Evolutionary conservation across 495 filamentous ascomycete species (phyloP).

Genomic region (Platismatia glauca): DNA sequence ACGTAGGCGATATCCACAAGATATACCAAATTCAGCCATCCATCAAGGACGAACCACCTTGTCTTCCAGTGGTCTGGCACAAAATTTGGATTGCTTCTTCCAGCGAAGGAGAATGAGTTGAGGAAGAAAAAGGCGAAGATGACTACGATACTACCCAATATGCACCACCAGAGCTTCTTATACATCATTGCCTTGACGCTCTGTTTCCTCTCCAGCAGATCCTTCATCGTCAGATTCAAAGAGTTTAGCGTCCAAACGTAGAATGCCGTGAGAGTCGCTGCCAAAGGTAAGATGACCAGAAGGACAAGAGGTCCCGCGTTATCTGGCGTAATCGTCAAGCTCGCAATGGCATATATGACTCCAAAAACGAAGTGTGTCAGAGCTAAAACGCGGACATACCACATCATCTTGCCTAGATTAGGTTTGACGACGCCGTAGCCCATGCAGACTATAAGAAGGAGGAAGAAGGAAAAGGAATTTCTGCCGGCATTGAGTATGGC

Average conservation of each 20-base stretch:
- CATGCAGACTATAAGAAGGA: conserved; percentile 98
- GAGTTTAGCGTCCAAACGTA: conserved; percentile 99
- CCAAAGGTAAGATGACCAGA: conserved; percentile 86
- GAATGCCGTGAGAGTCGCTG: conserved; percentile 88
- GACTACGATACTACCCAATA: conserved; percentile 81
- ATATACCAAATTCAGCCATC: conserved; percentile 96
- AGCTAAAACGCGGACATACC: conserved; percentile 84
- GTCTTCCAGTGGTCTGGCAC: conserved; percentile 94
- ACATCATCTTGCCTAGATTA: conserved; percentile 86
- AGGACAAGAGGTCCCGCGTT: conserved; percentile 76
- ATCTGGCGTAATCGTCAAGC: conserved; percentile 73
- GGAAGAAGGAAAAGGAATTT: conserved; percentile 98
- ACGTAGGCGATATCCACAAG: conserved; percentile 83
- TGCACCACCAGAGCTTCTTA: conserved; percentile 97
- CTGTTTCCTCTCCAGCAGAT: conserved; percentile 87
- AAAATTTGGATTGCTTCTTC: conserved; percentile 71
- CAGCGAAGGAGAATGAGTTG: conserved; percentile 89
- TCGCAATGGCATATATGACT: conserved; percentile 84
- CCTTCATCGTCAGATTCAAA: conserved; percentile 88
- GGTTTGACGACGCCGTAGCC: conserved; percentile 97
- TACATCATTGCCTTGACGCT: conserved; percentile 93
- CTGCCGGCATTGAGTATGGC: conserved; percentile 84
- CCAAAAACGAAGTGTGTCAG: conserved; percentile 91
- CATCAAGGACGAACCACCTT: conserved; percentile 94
- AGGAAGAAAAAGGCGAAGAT: conserved; percentile 96